phyloP scores from a whole-genome alignment of 805 yeast species.

The Cyberlindnera sargentensis region DNA sequence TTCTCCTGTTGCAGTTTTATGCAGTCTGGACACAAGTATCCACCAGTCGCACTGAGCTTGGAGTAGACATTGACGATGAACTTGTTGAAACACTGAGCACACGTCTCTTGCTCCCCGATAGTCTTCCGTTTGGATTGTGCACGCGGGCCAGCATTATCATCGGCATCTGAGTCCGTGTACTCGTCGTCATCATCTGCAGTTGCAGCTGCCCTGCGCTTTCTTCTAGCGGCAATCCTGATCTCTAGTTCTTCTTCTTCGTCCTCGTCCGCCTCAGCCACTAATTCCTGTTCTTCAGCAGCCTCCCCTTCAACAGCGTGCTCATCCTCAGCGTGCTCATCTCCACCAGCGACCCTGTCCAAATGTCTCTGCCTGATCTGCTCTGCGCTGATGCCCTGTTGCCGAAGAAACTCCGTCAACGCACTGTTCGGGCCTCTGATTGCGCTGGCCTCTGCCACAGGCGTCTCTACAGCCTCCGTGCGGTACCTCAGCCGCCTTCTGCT shows the following conservation, averaged over 20 bases:
- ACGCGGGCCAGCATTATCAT: conserved; percentile 27
- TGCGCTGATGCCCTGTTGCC: conserved; percentile 85
- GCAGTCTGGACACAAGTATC: conserved; percentile 63
- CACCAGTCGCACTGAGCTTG: conserved; percentile 42
- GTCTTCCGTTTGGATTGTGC: conserved; percentile 17
- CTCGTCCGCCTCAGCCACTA: conserved; percentile 15
- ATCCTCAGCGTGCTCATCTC: conserved; percentile 29
- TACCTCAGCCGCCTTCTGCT: conserved; percentile 23
- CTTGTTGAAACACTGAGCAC: conserved; percentile 54
- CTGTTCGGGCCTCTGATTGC: conserved; percentile 57
- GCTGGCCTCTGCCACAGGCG: conserved; percentile 15
- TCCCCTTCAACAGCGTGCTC: conserved; percentile 7
- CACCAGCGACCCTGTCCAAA: conserved; percentile 24
- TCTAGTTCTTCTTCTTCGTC: conserved; percentile 24
- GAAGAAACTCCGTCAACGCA: conserved; percentile 81
- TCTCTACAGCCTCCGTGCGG: conserved; percentile 15
- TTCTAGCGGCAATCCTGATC: conserved; percentile 32
- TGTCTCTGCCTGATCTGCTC: conserved; percentile 57
- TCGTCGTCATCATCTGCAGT: conserved; percentile 27
- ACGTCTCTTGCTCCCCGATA: conserved; percentile 48
- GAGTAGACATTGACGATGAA: conserved; percentile 67
- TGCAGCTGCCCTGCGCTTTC: conserved; percentile 35
- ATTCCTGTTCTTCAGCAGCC: not conserved
- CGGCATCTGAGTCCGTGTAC: conserved; percentile 28
- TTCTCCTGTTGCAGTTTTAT: conserved; percentile 36